Conservation (phyloP, 78 protist genomes). For the Dictyostelium firmibasis region DNA sequence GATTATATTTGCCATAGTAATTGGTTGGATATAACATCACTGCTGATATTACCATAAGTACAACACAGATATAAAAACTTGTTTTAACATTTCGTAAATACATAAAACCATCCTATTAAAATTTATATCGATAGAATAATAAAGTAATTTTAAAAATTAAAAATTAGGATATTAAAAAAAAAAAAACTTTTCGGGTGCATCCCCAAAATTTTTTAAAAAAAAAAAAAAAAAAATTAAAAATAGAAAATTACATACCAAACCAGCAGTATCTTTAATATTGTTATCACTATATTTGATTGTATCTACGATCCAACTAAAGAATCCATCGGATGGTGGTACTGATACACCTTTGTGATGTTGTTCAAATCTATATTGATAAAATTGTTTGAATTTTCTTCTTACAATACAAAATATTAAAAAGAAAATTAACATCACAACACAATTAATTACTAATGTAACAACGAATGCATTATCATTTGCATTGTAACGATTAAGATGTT, state of each 20-base stretch:
- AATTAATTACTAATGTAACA: conserved; percentile 41
- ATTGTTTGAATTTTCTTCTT: conserved; percentile 1
- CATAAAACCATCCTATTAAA: conserved; percentile 67
- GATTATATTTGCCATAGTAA: conserved; percentile 29
- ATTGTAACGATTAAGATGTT: conserved; percentile 2
- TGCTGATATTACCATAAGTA: conserved; percentile 15
- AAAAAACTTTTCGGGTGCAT: not conserved
- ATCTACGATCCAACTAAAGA: conserved; percentile 30
- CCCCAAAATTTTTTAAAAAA: not conserved
- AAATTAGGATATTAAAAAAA: not conserved
- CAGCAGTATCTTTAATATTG: conserved; percentile 27
- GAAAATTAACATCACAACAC: not conserved
- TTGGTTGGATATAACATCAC: conserved; percentile 55
- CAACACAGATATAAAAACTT: not conserved
- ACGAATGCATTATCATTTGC: conserved; percentile 47
- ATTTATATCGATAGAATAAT: too few species aligned
- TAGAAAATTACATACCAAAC: conserved; percentile 31
- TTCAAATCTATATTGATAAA: conserved; percentile 35
- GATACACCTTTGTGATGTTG: conserved; percentile 15
- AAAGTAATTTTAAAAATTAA: too few species aligned
- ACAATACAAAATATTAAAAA: conserved; percentile 40
- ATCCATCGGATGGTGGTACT: not conserved
- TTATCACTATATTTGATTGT: conserved; percentile 27
- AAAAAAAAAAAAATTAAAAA: not conserved
- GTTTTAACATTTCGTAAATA: conserved; percentile 47